phyloP scores from a whole-genome alignment of 2,329 filamentous ascomycete species.

The Aspergillus terreus region DNA sequence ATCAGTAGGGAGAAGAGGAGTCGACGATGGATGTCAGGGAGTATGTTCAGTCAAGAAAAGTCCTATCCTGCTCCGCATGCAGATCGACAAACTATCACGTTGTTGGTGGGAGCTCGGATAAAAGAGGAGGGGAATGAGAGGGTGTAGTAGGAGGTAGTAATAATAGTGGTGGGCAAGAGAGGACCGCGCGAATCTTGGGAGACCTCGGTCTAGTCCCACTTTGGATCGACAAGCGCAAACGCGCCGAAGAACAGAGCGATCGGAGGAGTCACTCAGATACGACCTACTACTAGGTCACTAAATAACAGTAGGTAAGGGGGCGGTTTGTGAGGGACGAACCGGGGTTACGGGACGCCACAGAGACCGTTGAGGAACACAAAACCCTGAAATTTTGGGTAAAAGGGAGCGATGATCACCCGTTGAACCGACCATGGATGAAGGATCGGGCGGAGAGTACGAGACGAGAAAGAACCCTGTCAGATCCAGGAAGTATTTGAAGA shows the following conservation, averaged over 20 bases:
- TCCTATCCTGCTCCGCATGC: too few relatives aligned
- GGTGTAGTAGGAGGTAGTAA: not conserved
- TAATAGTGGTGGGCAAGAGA: not conserved
- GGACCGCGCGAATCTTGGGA: slow-evolving; percentile 1
- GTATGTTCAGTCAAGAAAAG: not conserved
- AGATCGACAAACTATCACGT: too few relatives aligned
- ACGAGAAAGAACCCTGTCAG: too few relatives aligned
- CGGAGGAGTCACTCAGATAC: not conserved
- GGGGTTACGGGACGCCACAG: not conserved
- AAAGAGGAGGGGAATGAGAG: not conserved
- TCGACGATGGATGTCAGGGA: too few relatives aligned
- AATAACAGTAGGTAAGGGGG: too few relatives aligned
- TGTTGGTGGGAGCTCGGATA: not conserved
- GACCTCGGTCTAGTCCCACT: slow-evolving; percentile 11
- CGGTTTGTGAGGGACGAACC: too few relatives aligned
- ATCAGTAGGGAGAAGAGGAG: not conserved
- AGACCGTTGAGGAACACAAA: slow-evolving; percentile 3
- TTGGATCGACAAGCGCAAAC: slow-evolving; percentile 6
- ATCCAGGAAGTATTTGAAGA: too few relatives aligned
- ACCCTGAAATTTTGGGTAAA: not conserved
- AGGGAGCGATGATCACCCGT: not conserved
- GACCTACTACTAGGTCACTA: not conserved
- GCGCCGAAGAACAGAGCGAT: not conserved
- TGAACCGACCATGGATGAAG: not conserved
- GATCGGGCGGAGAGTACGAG: too few relatives aligned